Base-by-base conservation (phyloP, 2,329 filamentous ascomycete genomes). In the Trichoderma sp. region DNA sequence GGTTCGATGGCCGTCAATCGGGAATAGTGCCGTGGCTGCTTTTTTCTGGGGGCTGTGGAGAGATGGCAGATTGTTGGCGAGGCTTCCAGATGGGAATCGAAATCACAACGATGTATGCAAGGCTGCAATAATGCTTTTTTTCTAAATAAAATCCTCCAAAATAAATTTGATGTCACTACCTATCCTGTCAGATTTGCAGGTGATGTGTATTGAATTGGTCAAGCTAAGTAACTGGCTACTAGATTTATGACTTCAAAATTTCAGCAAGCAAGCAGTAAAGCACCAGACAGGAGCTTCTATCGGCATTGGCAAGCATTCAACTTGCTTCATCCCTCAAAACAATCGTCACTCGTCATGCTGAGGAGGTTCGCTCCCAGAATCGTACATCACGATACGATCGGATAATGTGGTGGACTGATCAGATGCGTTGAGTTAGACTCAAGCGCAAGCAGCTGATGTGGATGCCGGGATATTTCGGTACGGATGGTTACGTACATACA, bases 1-100 rank as follows among this genome's bases (percentile, higher is more conserved):
- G 64, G 64, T 67, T 67, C 64, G 64, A 67, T 55, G 43, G 28
- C 43, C 20, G 61, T 36, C 8, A 32, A 66, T 66, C 30, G 63
- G 63, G 63, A 20, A 47, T 66, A 66, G 63, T 47, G 36, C 15
- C 43, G 15, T 20, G 55, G 63, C 26, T 30, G 63, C 63, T 30
- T 32, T 30, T 50, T 50, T 66, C 23, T 26, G 20, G 57, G 34
- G 34, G 20, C 47, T 50, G 20, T 53, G n/a, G 57, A 30, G 57
- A 34, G 57, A 34, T 17, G 43, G n/a, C 11, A 55, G 28, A 20
- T 58, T 58, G 28, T 28, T 32, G 17, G 32, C 32, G 30, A n/a
- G 6, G n/a, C 28, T 59, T 59, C 9, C n/a, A 58, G 57, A 59
- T 30, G 17, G 30, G 57, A 20, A 34, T 59, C 57, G 32, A 23